Evolutionary conservation across 2,329 filamentous ascomycete species (phyloP), one percentile per base, ranked within the genome.

Genomic region (Penicillium hordei): DNA sequence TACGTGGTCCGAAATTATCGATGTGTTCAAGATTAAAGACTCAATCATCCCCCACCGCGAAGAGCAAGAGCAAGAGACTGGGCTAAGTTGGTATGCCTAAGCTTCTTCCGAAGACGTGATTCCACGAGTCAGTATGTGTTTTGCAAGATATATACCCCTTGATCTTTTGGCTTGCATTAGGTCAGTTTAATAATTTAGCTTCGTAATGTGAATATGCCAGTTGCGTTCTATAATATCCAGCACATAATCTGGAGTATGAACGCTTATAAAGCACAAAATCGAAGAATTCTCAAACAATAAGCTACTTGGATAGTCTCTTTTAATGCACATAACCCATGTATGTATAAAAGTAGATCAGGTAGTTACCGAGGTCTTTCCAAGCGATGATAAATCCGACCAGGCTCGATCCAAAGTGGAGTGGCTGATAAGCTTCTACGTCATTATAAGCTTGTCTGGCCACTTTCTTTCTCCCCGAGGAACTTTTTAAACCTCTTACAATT

Each of bases 1-100:
- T 1, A 90, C 85, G 0, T 99, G 93, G 93, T 79, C 85, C 64
- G 84, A 90, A 21, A 81, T 97, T 44, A 88, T 96, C 48, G 75
- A 89, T 10, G 85, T 85, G 0, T 95, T 93, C 68, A 79, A 88
- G 27, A 91, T 97, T 63, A 83, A 78, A n/a, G 81, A 91, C 62
- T 82, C 90, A 1, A 88, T 97, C 75, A 97, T 99, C 61, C 84
- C 87, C n/a, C 89, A 96, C 72, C 85, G 94, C 17, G 78, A 84
- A 60, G 87, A 91, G 61, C 63, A 39, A 56, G 83, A 86, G 58
- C 75, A 82, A 56, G 73, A 74, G 7, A 74, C 73, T 31, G 72
- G 78, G 1, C 82, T 83, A 6, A 85, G 86, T 25, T 91, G 89
- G 89, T 89, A 90, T 70, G 83, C 81, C 62, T 89, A 70, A 59